These are phyloP conservation scores for Neofusicoccum umdonicola DNA, from an alignment of 2,329 filamentous ascomycete genomes.

Conservation along the genomic window DNA sequence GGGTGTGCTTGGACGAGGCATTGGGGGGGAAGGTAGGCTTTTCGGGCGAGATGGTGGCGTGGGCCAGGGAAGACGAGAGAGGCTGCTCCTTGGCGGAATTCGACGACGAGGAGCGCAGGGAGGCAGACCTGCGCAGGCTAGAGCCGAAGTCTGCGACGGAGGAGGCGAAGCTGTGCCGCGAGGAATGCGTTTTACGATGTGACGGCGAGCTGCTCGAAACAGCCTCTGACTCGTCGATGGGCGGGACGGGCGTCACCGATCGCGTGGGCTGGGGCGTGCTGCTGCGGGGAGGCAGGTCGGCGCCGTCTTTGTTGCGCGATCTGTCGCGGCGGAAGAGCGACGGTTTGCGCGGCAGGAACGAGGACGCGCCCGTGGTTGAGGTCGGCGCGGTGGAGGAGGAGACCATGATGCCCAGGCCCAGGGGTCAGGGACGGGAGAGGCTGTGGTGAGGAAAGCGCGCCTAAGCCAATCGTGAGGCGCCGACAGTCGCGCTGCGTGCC, in stretches of 20 bases:
- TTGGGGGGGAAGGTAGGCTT: constrained; percentile 27
- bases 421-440: constrained; percentile 10
- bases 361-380: neutral
- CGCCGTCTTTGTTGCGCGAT: constrained; percentile 5
- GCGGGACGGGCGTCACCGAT: constrained; percentile 17
- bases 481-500: constrained; percentile 1
- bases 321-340: constrained; percentile 16
- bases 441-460: neutral
- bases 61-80: constrained; percentile 24
- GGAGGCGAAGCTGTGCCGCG: constrained; percentile 29
- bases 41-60: constrained; percentile 37
- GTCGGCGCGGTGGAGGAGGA: constrained; percentile 10
- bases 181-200: constrained; percentile 24
- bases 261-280: constrained; percentile 7
- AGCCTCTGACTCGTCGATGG: constrained; percentile 17
- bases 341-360: constrained; percentile 17
- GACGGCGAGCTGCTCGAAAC: constrained; percentile 23
- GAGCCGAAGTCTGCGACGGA: constrained; percentile 39
- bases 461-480: constrained; percentile 7
- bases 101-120: constrained; percentile 40
- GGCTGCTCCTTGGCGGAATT: constrained; percentile 29
- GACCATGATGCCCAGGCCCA: constrained; percentile 12
- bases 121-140: constrained; percentile 39
- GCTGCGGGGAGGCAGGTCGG: constrained; percentile 13
- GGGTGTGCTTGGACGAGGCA: constrained; percentile 31